Conservation (phyloP, 306 rosid species). For the Senna tora region DNA sequence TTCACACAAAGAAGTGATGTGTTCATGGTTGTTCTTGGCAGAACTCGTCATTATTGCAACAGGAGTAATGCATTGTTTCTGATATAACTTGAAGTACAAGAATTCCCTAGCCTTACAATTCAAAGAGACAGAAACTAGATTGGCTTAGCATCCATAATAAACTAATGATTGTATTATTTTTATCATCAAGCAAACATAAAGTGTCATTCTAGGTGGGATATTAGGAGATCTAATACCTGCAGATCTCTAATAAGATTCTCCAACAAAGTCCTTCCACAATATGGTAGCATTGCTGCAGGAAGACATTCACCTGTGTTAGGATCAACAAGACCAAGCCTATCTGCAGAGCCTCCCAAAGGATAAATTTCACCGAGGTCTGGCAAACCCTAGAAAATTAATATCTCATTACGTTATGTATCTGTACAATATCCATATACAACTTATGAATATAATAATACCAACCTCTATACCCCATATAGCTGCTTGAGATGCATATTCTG, state of each 20-base stretch:
- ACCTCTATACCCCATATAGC: slow-evolving; percentile 99
- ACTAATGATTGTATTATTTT: slow-evolving; percentile 32
- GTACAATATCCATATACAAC: slow-evolving; percentile 22
- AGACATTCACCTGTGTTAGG: slow-evolving; percentile 87
- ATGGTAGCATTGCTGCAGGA: slow-evolving; percentile 97
- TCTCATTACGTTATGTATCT: slow-evolving; percentile 47
- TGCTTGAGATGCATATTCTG: slow-evolving; percentile 91
- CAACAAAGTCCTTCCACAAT: slow-evolving; percentile 95
- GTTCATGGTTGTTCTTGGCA: slow-evolving; percentile 90
- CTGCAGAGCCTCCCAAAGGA: slow-evolving; percentile 98
- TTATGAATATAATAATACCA: slow-evolving; percentile 37
- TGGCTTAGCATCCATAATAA: slow-evolving; percentile 14
- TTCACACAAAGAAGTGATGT: slow-evolving; percentile 72
- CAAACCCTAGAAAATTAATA: slow-evolving; percentile 80
- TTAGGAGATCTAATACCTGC: slow-evolving; percentile 72
- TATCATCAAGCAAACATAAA: slow-evolving; percentile 26
- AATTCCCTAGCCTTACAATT: slow-evolving; percentile 89
- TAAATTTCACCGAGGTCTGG: slow-evolving; percentile 97
- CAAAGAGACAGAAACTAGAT: slow-evolving; percentile 39
- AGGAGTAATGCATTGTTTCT: slow-evolving; percentile 88
- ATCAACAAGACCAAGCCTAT: slow-evolving; percentile 93
- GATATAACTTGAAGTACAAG: slow-evolving; percentile 87
- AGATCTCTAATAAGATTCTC: slow-evolving; percentile 97
- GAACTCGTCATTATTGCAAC: slow-evolving; percentile 98
- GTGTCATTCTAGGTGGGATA: slow-evolving; percentile 30